Base-by-base conservation (phyloP, 2,329 filamentous ascomycete genomes). In the Passalora sequoiae region DNA sequence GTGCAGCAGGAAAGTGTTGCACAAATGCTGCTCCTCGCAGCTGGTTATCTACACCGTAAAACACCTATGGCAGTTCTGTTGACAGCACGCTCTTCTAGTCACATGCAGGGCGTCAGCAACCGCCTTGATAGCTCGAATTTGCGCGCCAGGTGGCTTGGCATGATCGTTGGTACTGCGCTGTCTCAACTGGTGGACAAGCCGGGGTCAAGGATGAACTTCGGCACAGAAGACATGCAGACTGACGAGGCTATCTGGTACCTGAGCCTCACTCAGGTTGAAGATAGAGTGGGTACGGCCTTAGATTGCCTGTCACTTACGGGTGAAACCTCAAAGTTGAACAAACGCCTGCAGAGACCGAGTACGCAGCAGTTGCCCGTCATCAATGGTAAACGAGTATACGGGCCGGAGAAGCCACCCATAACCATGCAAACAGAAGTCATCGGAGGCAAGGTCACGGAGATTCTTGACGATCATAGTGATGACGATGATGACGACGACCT, bases 1-100 rank as follows among this genome's bases (percentile, higher is more conserved):
- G 61, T 92, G 28, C 85, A 89, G 58, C 92, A 98, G 74, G 87
- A 97, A 75, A 88, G 81, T 19, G 84, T 89, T 60, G 78, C 86
- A 1, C 87, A 97, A 65, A 75, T 85, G 5, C 68, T 96, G 2
- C 77, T 95, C 0, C 71, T 97, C 3, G 74, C 78, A 33, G 83
- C 86, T 9, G 87, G 89, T 7, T 89, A 88, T 59, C 70, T 94
- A 1, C 74, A 85, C 48, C 77, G 85, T 33, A 66, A 75, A 12
- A 72, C 80, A 2, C 78, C 83, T 0, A 73, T 83, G 54, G 81
- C 82, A 48, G 65, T 96, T 1, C 75, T 76, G 3, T 74, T 84
- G 47, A 69, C 89, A 22, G 75, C 86, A 40, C 81, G 84, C 40
- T 87, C 87, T 1, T 77, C 82, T 13, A 61, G 74, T 1, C 94